phyloP scores from a whole-genome alignment of 768 basidiomycete species.

The Mycena polygramma region DNA sequence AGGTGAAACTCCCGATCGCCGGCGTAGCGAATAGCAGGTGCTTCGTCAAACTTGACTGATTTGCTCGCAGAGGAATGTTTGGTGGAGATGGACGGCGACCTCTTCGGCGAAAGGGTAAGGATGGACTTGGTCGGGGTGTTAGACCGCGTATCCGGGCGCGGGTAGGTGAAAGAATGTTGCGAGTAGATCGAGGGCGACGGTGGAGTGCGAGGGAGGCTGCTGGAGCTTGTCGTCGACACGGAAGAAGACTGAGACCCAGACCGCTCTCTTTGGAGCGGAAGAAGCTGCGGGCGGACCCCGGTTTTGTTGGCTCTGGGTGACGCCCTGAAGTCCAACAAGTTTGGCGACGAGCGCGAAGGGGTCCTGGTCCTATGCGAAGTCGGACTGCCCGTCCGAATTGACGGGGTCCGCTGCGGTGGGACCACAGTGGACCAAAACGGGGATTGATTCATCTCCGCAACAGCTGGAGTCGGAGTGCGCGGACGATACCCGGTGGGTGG shows the following conservation, averaged over 20 bases:
- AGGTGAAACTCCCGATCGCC: constrained; percentile 45
- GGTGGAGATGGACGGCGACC: constrained; percentile 61
- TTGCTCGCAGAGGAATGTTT: constrained; percentile 55
- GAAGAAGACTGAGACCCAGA: constrained; percentile 37
- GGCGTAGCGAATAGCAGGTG: constrained; percentile 70
- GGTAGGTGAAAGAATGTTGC: constrained; percentile 36
- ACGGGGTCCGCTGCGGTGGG: constrained; percentile 30
- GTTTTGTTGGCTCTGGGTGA: constrained; percentile 24
- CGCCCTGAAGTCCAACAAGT: constrained; percentile 34
- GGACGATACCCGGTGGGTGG: constrained; percentile 48
- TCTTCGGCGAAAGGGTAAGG: constrained; percentile 58
- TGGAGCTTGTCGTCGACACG: constrained; percentile 33
- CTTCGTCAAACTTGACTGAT: constrained; percentile 80
- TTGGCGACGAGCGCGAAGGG: constrained; percentile 38
- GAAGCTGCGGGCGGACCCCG: constrained; percentile 6
- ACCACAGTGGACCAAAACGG: constrained; percentile 37
- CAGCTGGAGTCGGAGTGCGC: constrained; percentile 36
- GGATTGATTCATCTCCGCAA: constrained; percentile 37
- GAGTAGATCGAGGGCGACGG: constrained; percentile 46
- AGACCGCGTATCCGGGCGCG: constrained; percentile 35
- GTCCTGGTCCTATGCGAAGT: constrained; percentile 27
- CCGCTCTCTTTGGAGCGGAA: constrained; percentile 35
- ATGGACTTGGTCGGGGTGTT: constrained; percentile 62
- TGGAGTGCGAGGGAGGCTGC: constrained; percentile 38
- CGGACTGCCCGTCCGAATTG: constrained; percentile 30